Conservation (phyloP, 768 basidiomycete species). For the Suillus ampliporus region DNA sequence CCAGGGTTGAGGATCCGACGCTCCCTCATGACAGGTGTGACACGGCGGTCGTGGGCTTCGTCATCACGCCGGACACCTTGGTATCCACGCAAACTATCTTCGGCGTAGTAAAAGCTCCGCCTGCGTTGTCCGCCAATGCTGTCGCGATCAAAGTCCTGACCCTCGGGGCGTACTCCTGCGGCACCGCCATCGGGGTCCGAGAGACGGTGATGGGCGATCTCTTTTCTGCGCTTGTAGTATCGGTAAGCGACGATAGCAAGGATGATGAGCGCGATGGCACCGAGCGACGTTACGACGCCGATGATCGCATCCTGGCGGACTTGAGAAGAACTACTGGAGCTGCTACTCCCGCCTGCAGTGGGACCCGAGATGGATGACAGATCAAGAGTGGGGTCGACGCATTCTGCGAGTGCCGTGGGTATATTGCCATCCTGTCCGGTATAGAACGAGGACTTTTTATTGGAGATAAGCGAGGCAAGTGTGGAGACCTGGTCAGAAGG, state of each 20-base stretch:
- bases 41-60: conserved; percentile 41
- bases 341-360: conserved; percentile 26
- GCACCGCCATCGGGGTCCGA: conserved; percentile 50
- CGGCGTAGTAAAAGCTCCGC: conserved; percentile 85
- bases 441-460: conserved; percentile 68
- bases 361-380: conserved; percentile 54
- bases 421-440: conserved; percentile 50
- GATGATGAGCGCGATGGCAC: conserved; percentile 75
- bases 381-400: conserved; percentile 73
- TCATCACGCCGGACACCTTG: conserved; percentile 46
- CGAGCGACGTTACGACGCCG: conserved; percentile 85
- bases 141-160: conserved; percentile 81
- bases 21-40: conserved; percentile 51
- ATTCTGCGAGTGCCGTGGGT: conserved; percentile 60
- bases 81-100: conserved; percentile 76
- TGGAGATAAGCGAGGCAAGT: conserved; percentile 70
- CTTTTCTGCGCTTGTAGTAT: conserved; percentile 67
- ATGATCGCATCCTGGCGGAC: conserved; percentile 86
- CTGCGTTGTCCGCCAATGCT: conserved; percentile 74
- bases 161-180: conserved; percentile 58
- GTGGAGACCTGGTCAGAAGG: conserved; percentile 56
- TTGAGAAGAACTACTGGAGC: conserved; percentile 32
- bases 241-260: conserved; percentile 75
- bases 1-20: conserved; percentile 63
- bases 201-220: conserved; percentile 73